Evolutionary conservation across 352 stramenopile genomes (phyloP), one percentile per base, ranked within the genome.

Genomic region (Phytopythium chamaehyphon): DNA sequence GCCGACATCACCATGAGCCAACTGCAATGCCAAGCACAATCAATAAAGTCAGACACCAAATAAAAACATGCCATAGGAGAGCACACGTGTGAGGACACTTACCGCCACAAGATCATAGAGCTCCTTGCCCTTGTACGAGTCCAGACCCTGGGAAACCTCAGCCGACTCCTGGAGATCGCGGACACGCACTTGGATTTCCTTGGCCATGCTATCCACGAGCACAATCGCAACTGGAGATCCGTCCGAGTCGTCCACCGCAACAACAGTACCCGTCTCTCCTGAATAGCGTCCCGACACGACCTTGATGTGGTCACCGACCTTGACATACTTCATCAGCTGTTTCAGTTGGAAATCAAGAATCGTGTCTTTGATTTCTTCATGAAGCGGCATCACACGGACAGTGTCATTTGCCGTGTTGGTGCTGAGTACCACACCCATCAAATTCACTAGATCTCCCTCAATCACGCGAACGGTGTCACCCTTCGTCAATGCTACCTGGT

Each of bases 301-400:
- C 66, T 96, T 96, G 60, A 96, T 94, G 54, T 96, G 86, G 56
- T 95, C 87, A 38, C 87, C 87, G n/a, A 95, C 83, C 52, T 95
- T 95, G 54, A 95, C 85, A 49, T 91, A 93, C 57, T 95, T 95
- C 76, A 95, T 92, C 46, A 95, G 54, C 54, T 95, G 85, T 54
- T 90, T 92, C 39, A 94, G 59, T 62, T 93, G 82, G 60, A 95
- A 95, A 53, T 95, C 85, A 35, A 95, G 60, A 40, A 94, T 93
- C 22, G 85, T 95, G 50, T 95, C 85, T 57, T 94, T 95, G 58
- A 95, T 95, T 55, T 95, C 85, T 71, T 95, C 85, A 53, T 95
- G 85, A 26, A 95, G 66, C 12, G 85, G 85, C 83, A 95, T 95
- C 24, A 95, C 85, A 28, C 83, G 83, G 6, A 95, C 85, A 8